Conservation (phyloP, 2,329 filamentous ascomycete species). For the Paecilomyces dactylethromorphus region DNA sequence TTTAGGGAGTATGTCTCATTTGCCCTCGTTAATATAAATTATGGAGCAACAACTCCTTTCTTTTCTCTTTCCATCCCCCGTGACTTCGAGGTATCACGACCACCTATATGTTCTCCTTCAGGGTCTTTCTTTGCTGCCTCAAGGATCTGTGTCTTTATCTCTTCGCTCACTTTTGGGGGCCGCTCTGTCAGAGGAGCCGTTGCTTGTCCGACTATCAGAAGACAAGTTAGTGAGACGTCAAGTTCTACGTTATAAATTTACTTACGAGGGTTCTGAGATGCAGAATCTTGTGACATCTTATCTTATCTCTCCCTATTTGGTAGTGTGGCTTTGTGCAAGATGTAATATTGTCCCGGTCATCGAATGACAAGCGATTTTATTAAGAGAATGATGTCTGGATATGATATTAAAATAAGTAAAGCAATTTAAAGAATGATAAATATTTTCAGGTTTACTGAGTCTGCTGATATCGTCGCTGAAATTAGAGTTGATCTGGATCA, state of each 20-base stretch:
- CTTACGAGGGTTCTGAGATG: background rate
- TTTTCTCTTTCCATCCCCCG: background rate
- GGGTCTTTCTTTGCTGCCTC: background rate
- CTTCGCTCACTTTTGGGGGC: background rate
- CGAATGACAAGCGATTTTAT: no score
- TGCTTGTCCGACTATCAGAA: background rate
- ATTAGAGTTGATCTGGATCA: background rate
- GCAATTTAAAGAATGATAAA: no score
- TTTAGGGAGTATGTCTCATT: no score
- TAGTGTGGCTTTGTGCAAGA: background rate
- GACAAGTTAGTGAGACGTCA: background rate
- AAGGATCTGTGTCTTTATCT: background rate
- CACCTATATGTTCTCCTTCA: background rate
- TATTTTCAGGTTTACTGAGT: background rate
- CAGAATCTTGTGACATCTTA: background rate
- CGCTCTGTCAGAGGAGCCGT: background rate
- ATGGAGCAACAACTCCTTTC: background rate
- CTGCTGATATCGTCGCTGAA: background rate
- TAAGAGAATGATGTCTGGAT: no score
- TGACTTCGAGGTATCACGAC: background rate
- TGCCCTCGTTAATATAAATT: no score
- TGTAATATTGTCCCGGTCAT: no score
- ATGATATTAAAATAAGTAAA: no score
- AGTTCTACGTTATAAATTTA: background rate
- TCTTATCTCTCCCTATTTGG: background rate